These are phyloP conservation scores for Geotrichum candidum DNA, from an alignment of 1,139 yeast species.

Conservation along the genomic window DNA sequence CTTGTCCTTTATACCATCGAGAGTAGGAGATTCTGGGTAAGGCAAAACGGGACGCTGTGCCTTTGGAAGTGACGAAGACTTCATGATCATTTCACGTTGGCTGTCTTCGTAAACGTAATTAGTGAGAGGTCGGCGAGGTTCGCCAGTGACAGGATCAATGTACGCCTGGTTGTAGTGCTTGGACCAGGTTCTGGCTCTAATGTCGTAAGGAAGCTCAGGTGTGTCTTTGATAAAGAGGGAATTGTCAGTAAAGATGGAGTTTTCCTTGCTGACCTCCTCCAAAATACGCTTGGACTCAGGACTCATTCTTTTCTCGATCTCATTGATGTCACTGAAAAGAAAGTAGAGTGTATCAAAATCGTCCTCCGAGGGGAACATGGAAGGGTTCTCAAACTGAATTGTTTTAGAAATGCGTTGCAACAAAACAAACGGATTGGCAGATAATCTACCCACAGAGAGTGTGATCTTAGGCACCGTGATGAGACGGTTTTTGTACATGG, in stretches of 20 bases:
- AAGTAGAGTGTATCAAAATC: constrained; percentile 72
- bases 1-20: background rate
- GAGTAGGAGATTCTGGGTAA: constrained; percentile 24
- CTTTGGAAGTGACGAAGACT: constrained; percentile 24
- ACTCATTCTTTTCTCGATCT: constrained; percentile 60
- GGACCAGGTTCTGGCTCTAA: constrained; percentile 39
- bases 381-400: constrained; percentile 63
- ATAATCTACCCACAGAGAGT: constrained; percentile 55
- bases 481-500: constrained; percentile 37
- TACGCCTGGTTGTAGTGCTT: constrained; percentile 35
- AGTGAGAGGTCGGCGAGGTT: constrained; percentile 27
- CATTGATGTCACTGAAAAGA: constrained; percentile 58
- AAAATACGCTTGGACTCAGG: constrained; percentile 68
- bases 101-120: constrained; percentile 31
- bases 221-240: constrained; percentile 28
- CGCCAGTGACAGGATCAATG: constrained; percentile 31
- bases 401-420: constrained; percentile 59
- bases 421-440: constrained; percentile 53
- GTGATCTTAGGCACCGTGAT: constrained; percentile 64
- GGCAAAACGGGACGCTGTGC: constrained; percentile 27
- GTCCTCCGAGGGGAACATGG: constrained; percentile 65
- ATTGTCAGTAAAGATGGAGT: constrained; percentile 30
- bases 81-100: constrained; percentile 25
- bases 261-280: constrained; percentile 40
- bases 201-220: constrained; percentile 34